These are phyloP conservation scores for Amanita thiersii DNA, from an alignment of 768 basidiomycete species.

Conservation along the genomic window DNA sequence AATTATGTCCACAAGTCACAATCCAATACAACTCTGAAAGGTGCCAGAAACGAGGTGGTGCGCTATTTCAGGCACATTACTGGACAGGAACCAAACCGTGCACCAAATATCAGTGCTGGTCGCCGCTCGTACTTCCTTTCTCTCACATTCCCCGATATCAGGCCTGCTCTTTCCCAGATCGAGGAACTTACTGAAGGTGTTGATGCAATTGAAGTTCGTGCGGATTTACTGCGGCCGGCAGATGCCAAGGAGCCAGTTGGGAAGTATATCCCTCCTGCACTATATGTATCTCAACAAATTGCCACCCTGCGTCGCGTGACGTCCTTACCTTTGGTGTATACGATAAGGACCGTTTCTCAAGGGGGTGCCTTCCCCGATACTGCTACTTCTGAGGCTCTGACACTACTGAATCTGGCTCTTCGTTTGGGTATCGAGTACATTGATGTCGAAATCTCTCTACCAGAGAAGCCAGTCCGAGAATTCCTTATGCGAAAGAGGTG, in stretches of 20 bases:
- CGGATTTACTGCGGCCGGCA: slow-evolving; percentile 68
- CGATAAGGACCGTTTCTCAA: slow-evolving; percentile 80
- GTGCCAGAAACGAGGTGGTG: slow-evolving; percentile 51
- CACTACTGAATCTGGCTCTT: slow-evolving; percentile 70
- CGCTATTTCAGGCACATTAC: slow-evolving; percentile 90
- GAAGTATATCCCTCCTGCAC: slow-evolving; percentile 51
- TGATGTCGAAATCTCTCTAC: slow-evolving; percentile 81
- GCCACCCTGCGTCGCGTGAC: slow-evolving; percentile 70
- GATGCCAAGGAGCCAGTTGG: slow-evolving; percentile 37
- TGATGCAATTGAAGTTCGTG: slow-evolving; percentile 91
- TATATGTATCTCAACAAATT: slow-evolving; percentile 78
- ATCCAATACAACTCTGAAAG: slow-evolving; percentile 15
- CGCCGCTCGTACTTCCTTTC: slow-evolving; percentile 87
- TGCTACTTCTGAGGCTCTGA: slow-evolving; percentile 61
- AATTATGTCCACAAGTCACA: slow-evolving; percentile 49
- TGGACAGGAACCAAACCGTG: slow-evolving; percentile 59
- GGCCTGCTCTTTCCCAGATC: slow-evolving; percentile 56
- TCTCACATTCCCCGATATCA: slow-evolving; percentile 86
- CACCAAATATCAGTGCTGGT: slow-evolving; percentile 40
- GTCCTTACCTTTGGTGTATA: slow-evolving; percentile 84
- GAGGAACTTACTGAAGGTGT: slow-evolving; percentile 74
- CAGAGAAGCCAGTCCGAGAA: slow-evolving; percentile 50
- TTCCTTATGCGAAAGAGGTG: slow-evolving; percentile 56
- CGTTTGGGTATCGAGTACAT: slow-evolving; percentile 87
- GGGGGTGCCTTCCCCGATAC: slow-evolving; percentile 88